phyloP scores from a whole-genome alignment of 148 eudicot genomes.

The Camellia japonica region DNA sequence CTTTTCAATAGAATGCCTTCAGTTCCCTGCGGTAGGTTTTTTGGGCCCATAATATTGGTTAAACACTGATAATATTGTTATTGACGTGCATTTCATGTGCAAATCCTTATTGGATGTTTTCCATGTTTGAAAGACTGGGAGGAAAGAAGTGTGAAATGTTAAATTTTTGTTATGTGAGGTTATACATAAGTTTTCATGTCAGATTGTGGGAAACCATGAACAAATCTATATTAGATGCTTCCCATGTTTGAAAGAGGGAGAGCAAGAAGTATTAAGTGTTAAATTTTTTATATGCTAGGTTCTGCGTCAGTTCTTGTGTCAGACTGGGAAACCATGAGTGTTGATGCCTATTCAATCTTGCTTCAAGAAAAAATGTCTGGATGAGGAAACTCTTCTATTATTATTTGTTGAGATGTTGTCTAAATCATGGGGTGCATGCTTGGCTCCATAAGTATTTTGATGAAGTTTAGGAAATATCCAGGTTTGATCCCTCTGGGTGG shows the following conservation, averaged over 20 bases:
- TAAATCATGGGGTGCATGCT: neutral
- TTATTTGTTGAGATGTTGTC: neutral
- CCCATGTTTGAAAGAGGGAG: no score
- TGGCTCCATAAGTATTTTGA: neutral
- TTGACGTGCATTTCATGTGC: neutral
- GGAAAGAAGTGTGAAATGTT: neutral
- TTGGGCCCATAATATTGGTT: neutral
- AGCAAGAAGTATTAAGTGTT: no score
- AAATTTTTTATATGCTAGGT: no score
- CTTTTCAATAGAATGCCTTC: neutral
- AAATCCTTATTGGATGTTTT: neutral
- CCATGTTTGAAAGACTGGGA: neutral
- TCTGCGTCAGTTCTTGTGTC: no score
- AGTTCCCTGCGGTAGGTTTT: no score
- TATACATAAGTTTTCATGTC: no score
- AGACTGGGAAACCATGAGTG: no score
- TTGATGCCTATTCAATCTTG: no score
- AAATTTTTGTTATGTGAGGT: neutral
- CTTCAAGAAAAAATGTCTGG: neutral
- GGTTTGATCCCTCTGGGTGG: neutral
- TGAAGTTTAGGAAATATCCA: neutral
- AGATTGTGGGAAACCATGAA: no score
- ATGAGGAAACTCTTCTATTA: conserved; percentile 1
- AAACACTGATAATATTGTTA: neutral
- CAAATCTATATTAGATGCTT: no score